Conservation (phyloP, 345 rosid species). For the Laguncularia racemosa region DNA sequence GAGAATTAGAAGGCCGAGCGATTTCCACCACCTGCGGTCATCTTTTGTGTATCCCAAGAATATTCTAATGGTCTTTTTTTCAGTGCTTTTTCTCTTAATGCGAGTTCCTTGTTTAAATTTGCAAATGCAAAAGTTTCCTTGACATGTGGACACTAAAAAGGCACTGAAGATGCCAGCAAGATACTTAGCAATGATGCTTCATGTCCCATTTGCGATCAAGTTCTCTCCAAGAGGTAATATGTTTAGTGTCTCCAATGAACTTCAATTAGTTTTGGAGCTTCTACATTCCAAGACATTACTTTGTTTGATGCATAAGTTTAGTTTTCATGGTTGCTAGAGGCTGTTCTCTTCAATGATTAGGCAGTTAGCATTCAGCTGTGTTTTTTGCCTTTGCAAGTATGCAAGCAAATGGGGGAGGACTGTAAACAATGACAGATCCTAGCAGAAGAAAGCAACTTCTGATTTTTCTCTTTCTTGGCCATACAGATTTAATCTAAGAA, state of each 20-base stretch:
- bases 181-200: conserved; percentile 82
- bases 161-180: conserved; percentile 88
- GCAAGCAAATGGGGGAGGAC: too few species aligned
- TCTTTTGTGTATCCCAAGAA: conserved; percentile 64
- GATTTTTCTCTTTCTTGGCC: too few species aligned
- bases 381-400: too few species aligned
- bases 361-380: neutral
- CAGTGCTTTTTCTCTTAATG: neutral
- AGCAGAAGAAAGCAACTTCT: too few species aligned
- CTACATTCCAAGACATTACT: neutral
- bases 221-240: conserved; percentile 82
- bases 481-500: too few species aligned
- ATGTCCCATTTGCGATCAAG: conserved; percentile 93
- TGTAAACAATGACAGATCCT: too few species aligned
- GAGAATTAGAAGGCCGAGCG: conserved; percentile 89
- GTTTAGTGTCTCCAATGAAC: neutral
- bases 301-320: neutral
- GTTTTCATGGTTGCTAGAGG: too few species aligned
- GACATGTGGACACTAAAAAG: conserved; percentile 33
- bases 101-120: neutral
- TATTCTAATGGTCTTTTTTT: neutral
- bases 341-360: too few species aligned
- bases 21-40: conserved; percentile 88
- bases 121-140: conserved; percentile 24
- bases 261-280: neutral